These are phyloP conservation scores for Drosera capensis DNA, from an alignment of 148 eudicot genomes.

Conservation along the genomic window DNA sequence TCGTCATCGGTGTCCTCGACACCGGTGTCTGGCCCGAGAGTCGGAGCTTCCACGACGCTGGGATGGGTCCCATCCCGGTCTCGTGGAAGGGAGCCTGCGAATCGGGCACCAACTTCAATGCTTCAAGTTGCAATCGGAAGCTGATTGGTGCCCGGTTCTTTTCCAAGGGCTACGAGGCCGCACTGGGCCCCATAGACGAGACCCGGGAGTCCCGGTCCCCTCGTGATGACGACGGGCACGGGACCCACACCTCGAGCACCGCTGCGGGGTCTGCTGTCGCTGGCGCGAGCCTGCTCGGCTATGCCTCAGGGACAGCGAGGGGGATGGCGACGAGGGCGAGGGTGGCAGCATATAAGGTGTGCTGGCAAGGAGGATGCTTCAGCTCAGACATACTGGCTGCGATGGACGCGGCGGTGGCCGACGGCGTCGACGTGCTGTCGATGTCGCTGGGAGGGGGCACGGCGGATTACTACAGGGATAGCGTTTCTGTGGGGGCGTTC, in stretches of 20 bases:
- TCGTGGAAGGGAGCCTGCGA: constrained; percentile 50
- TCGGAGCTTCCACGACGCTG: constrained; percentile 42
- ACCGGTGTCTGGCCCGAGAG: constrained; percentile 62
- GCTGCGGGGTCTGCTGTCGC: constrained; percentile 41
- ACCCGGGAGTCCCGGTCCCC: constrained; percentile 7
- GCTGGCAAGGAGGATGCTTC: constrained; percentile 49
- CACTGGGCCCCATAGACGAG: constrained; percentile 1
- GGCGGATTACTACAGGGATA: constrained; percentile 35
- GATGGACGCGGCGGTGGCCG: constrained; percentile 40
- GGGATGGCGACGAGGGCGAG: constrained; percentile 54
- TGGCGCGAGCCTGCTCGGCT: constrained; percentile 34
- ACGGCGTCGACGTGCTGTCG: constrained; percentile 40
- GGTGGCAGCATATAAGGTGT: constrained; percentile 45
- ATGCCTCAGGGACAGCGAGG: constrained; percentile 46
- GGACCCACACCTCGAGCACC: constrained; percentile 50
- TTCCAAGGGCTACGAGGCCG: constrained; percentile 10
- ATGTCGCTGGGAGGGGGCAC: constrained; percentile 41
- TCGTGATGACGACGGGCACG: constrained; percentile 48
- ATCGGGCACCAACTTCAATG: constrained; percentile 27
- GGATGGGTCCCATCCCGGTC: constrained; percentile 33
- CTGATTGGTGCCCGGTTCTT: constrained; percentile 43
- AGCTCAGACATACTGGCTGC: constrained; percentile 45
- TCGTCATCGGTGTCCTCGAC: constrained; percentile 52
- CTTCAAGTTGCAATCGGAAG: constrained; percentile 38
- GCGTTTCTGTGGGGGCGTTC: constrained; percentile 47